Base-by-base conservation (phyloP, 1,284 basidiomycete species). In the Apiotrichum brassicae region DNA sequence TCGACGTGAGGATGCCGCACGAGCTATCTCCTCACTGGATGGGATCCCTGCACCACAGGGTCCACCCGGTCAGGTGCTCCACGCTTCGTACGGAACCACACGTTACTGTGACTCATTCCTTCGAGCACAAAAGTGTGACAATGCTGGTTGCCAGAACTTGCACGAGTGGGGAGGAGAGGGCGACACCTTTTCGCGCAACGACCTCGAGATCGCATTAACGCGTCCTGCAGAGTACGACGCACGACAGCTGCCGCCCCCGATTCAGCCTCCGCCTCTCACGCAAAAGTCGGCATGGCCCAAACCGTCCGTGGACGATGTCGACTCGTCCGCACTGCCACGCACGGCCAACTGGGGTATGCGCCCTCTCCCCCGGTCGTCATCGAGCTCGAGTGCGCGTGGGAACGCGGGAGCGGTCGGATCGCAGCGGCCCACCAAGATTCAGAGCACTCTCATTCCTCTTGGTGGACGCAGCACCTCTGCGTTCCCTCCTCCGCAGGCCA, bases 101-200 rank as follows among this genome's bases (percentile, higher is more conserved):
- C 92, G 97, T 71, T 99, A 99, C 70, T 99, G 95, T 75, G 93
- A 97, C 79, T 79, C 85, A 11, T 98, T 97, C 71, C 78, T 99
- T 58, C 87, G 93, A 43, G 85, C 89, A 20, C 79, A 82, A 40
- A 82, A 81, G 53, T 99, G 95, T 75, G 81, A 84, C 49, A 64
- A 61, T 32, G 83, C 82, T 11, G 56, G 47, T 53, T 99, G 94
- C 74, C 87, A 93, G 81, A 89, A 90, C 69, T 75, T 95, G 47
- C 95, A 99, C 70, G 95, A 98, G 70, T 94, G 92, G 83, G 94
- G 93, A 19, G 95, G 97, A 62, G 94, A 98, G 71, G 89, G 90
- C 51, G 95, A 99, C 72, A 92, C 87, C 61, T 97, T 92, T 68
- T 92, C 85, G 9, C 91, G 91, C 73, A 88, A 93, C 67, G 88